Percentiles rank a stretch among this genome's conserved stretches.
Conservation (phyloP, 2,329 filamentous ascomycete species). For the Trichophyton rubrum region DNA sequence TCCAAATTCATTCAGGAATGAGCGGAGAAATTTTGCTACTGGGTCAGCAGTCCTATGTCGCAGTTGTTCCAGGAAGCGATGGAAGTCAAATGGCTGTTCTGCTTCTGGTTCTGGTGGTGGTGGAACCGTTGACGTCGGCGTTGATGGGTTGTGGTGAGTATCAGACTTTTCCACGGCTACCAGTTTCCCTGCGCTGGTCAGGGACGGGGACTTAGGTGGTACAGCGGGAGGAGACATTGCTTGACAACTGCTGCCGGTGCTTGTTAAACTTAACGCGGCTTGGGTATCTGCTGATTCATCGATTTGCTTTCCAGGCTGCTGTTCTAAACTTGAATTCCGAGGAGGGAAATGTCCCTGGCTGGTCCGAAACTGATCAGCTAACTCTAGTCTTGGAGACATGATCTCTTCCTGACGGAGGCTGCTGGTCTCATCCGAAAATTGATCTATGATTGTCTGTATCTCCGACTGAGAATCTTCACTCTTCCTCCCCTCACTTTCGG, state of each 20-base stretch:
- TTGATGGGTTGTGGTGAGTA: conserved; percentile 19
- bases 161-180: conserved; percentile 18
- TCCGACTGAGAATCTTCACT: conserved; percentile 62
- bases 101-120: conserved; percentile 71
- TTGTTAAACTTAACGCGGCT: conserved; percentile 10
- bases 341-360: conserved; percentile 59
- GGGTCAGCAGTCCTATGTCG: conserved; percentile 96
- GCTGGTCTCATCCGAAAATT: conserved; percentile 64
- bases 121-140: conserved; percentile 21
- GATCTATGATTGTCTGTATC: conserved; percentile 95
- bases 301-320: conserved; percentile 39
- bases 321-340: conserved; percentile 71
- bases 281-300: conserved; percentile 22
- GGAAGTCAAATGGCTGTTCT: conserved; percentile 86
- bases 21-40: conserved; percentile 87
- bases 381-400: conserved; percentile 78
- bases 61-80: conserved; percentile 89
- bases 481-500: conserved; percentile 43
- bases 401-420: conserved; percentile 68
- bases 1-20: conserved; percentile 84
- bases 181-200: conserved; percentile 10
- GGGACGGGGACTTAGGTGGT: conserved; percentile 18
- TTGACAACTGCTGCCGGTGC: conserved; percentile 4
- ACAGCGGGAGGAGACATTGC: conserved; percentile 16
- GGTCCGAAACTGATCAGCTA: conserved; percentile 66